Base-by-base conservation (phyloP, 2,329 filamentous ascomycete species). In the Diaporthe helianthi region DNA sequence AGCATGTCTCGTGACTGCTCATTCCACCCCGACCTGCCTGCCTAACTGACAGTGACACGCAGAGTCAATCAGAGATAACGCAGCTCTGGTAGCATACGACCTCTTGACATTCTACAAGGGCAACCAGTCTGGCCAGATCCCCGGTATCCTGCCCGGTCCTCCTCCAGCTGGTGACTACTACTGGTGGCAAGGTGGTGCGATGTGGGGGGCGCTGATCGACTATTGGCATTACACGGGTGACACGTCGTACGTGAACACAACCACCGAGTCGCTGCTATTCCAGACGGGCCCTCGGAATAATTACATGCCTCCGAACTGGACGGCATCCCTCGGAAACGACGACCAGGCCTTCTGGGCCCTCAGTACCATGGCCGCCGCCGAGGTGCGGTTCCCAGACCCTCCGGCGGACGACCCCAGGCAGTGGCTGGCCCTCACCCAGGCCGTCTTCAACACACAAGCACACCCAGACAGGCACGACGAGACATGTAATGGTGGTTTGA, bases 331-430 rank as follows among this genome's bases (percentile, higher is more conserved):
- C 19, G 76, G 77, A n/a, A 91, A 90, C 75, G 89, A 91, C 71
- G 89, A 91, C 74, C 89, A 91, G 78, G 86, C 83, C 17, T 90
- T 90, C 78, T 91, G 89, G 89, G 89, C 85, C 65, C 85, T 91
- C 72, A 80, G 84, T n/a, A 84, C 84, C 31, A 84, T 88, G 80
- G 80, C 81, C n/a, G 86, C 86, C 2, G 84, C 84, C 29, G 86
- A 88, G 74, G 76, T 81, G 54, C 84, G 84, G 51, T 89, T 90
- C 73, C 85, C 86, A 8, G 80, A 89, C 72, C 85, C 86, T 7
- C 79, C 84, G 0, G 74, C 79, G 2, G 82, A 83, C 68, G 76
- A 85, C 68, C 83, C 86, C 2, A 41, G 58, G 29, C 79, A 84
- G 41, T 86, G 83, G 78, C 77, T 86, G 8, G 81, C 84, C 8